Conservation (phyloP, 2,329 filamentous ascomycete genomes). For the Aspergillus candidus region DNA sequence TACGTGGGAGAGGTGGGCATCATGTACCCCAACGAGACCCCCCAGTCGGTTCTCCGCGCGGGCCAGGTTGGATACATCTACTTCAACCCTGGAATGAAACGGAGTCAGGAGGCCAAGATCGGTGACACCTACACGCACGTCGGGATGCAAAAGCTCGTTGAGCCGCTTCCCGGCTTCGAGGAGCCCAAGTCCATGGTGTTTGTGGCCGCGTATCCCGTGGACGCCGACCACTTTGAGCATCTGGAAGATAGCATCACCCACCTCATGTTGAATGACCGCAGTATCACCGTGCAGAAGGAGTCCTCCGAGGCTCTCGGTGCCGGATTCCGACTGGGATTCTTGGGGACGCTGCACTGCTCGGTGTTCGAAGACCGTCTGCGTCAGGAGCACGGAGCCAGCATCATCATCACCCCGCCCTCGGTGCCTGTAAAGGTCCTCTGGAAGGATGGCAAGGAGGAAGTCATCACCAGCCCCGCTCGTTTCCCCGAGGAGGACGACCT, state of each 20-base stretch:
- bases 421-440: slow-evolving; percentile 85
- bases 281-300: slow-evolving; percentile 89
- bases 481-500: slow-evolving; percentile 70
- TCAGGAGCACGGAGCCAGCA: slow-evolving; percentile 87
- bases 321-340: slow-evolving; percentile 87
- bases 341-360: slow-evolving; percentile 97
- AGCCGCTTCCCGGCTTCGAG: slow-evolving; percentile 85
- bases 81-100: slow-evolving; percentile 98
- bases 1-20: slow-evolving; percentile 94
- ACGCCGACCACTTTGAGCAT: slow-evolving; percentile 78
- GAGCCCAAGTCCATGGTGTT: slow-evolving; percentile 99
- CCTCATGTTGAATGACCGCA: slow-evolving; percentile 88
- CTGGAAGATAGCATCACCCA: slow-evolving; percentile 92
- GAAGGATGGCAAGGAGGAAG: slow-evolving; percentile 66
- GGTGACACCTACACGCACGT: slow-evolving; percentile 89
- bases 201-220: slow-evolving; percentile 90
- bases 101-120: slow-evolving; percentile 88
- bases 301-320: slow-evolving; percentile 88
- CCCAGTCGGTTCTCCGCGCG: slow-evolving; percentile 72
- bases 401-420: slow-evolving; percentile 94
- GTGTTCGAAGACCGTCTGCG: slow-evolving; percentile 94
- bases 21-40: slow-evolving; percentile 82
- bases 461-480: slow-evolving; percentile 78
- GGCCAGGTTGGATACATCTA: slow-evolving; percentile 95
- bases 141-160: slow-evolving; percentile 67